A percentile compares a stretch with the other conserved stretches of the same genome.
Evolutionary conservation across 257 asterid species (phyloP).

Genomic region (Primulina eburnea): DNA sequence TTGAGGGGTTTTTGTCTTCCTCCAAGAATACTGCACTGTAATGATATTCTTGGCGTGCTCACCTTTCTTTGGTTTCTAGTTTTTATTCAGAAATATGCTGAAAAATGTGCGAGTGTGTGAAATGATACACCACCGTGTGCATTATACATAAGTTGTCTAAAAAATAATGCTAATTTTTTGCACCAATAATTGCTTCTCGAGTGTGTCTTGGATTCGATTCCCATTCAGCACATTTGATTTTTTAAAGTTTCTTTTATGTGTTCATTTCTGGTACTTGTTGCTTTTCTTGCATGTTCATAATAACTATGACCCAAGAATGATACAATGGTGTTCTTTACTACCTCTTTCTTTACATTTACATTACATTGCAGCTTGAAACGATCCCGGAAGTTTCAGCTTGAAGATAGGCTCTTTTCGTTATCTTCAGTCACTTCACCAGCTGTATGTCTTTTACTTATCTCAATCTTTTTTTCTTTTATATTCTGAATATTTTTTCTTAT

Average conservation of each 20-base stretch:
- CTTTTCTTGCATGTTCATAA: not conserved
- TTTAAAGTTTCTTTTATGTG: slow-evolving; percentile 1
- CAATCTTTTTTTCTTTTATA: slow-evolving; percentile 4
- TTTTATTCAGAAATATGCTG: slow-evolving; percentile 1
- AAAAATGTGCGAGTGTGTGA: not conserved
- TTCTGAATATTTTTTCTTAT: not conserved
- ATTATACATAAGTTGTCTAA: not conserved
- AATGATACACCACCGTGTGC: not conserved
- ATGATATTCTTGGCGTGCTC: slow-evolving; percentile 11
- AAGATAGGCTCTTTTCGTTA: slow-evolving; percentile 92
- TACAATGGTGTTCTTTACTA: slow-evolving; percentile 3
- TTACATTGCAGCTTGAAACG: slow-evolving; percentile 72
- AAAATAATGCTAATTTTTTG: not conserved
- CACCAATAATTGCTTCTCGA: not conserved
- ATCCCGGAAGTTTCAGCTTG: slow-evolving; percentile 93
- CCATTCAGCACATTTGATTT: not conserved
- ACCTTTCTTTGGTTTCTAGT: not conserved
- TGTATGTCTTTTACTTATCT: slow-evolving; percentile 45
- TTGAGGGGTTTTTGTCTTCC: slow-evolving; percentile 93
- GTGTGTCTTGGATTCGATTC: not conserved
- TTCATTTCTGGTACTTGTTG: not conserved
- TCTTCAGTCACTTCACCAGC: slow-evolving; percentile 96
- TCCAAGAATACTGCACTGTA: slow-evolving; percentile 95
- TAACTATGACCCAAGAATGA: slow-evolving; percentile 20
- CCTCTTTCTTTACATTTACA: no score